Conservation (phyloP, 1,139 yeast species). For the Geotrichum candidum region DNA sequence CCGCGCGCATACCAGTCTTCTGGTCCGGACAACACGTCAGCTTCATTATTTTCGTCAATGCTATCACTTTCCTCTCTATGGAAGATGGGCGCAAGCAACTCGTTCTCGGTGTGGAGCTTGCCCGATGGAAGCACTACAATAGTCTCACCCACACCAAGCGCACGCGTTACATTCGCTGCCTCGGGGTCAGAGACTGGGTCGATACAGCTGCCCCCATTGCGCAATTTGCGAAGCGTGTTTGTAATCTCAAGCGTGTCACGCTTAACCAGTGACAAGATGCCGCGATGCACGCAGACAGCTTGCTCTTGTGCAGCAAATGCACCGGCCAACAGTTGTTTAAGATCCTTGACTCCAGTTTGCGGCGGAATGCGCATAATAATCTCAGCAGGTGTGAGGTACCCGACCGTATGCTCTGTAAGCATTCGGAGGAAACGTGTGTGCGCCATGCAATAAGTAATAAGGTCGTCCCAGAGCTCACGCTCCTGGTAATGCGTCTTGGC, state of each 20-base stretch:
- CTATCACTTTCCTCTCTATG: neutral
- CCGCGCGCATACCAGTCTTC: neutral
- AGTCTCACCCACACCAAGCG: slow-evolving; percentile 16
- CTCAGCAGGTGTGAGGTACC: slow-evolving; percentile 57
- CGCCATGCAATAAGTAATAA: slow-evolving; percentile 63
- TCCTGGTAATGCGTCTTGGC: slow-evolving; percentile 62
- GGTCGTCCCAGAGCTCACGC: slow-evolving; percentile 68
- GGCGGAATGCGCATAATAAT: slow-evolving; percentile 61
- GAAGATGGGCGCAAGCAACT: slow-evolving; percentile 26
- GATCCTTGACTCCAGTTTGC: slow-evolving; percentile 55
- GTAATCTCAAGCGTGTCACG: slow-evolving; percentile 50
- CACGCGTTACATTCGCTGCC: slow-evolving; percentile 1
- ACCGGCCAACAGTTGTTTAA: slow-evolving; percentile 53
- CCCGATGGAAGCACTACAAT: slow-evolving; percentile 22
- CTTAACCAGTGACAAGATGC: slow-evolving; percentile 57
- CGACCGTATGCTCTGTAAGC: slow-evolving; percentile 44
- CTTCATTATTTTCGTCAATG: neutral
- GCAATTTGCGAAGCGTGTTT: slow-evolving; percentile 34
- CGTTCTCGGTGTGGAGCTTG: slow-evolving; percentile 28
- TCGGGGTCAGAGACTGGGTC: slow-evolving; percentile 20
- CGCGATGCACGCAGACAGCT: slow-evolving; percentile 50
- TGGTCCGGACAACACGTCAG: neutral
- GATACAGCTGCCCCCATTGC: slow-evolving; percentile 43
- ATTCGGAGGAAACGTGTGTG: slow-evolving; percentile 72
- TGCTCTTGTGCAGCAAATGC: slow-evolving; percentile 63